phyloP scores from a whole-genome alignment of 202 grass and related monocot genomes.

The Eragrostis tef region DNA sequence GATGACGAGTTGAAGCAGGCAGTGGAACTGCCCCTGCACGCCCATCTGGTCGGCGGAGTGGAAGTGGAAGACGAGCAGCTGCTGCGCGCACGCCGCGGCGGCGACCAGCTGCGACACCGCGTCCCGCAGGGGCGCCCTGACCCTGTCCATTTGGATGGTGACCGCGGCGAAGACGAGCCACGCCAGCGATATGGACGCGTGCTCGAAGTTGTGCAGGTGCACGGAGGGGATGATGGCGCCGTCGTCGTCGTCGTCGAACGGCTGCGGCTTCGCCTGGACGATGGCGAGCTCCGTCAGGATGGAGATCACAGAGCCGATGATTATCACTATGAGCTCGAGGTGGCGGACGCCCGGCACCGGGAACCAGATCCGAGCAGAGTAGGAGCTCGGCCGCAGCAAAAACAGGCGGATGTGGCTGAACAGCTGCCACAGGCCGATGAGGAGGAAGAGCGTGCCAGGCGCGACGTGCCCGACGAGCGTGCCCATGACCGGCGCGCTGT shows the following conservation, averaged over 20 bases:
- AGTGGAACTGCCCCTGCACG: slow-evolving; percentile 84
- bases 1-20: slow-evolving; percentile 74
- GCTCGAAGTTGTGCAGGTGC: slow-evolving; percentile 93
- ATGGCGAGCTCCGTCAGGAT: slow-evolving; percentile 91
- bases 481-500: slow-evolving; percentile 50
- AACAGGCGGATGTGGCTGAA: slow-evolving; percentile 79
- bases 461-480: slow-evolving; percentile 80
- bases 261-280: slow-evolving; percentile 78
- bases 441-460: slow-evolving; percentile 71
- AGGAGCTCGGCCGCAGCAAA: slow-evolving; percentile 59
- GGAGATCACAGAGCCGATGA: slow-evolving; percentile 50
- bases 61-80: slow-evolving; percentile 87
- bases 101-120: slow-evolving; percentile 64
- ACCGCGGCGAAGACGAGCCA: slow-evolving; percentile 64
- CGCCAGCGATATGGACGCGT: slow-evolving; percentile 74
- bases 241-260: slow-evolving; percentile 72
- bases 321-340: slow-evolving; percentile 73
- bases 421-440: slow-evolving; percentile 87
- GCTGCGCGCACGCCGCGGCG: slow-evolving; percentile 70
- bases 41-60: slow-evolving; percentile 94
- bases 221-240: slow-evolving; percentile 61
- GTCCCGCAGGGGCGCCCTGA: slow-evolving; percentile 50
- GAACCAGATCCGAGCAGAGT: slow-evolving; percentile 77
- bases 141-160: slow-evolving; percentile 66
- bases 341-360: slow-evolving; percentile 53